Conservation (phyloP, 2,329 filamentous ascomycete genomes). For the Arthrobotrys megalospora region DNA sequence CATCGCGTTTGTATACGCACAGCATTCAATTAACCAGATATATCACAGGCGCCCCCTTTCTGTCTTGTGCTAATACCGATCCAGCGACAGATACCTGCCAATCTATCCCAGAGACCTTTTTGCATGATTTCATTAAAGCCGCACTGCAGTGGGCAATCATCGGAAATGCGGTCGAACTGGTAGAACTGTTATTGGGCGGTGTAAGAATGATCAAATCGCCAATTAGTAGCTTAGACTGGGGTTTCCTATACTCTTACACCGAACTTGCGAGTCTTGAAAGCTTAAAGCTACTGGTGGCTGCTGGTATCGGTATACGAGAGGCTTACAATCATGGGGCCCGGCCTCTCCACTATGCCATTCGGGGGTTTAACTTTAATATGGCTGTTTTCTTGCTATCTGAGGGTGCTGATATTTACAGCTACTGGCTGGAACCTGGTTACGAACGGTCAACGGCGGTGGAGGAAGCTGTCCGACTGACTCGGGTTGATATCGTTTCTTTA, state of each 20-base stretch:
- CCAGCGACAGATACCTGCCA: too few species aligned
- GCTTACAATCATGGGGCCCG: neutral
- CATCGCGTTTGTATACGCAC: too few species aligned
- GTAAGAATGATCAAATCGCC: too few species aligned
- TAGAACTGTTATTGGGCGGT: too few species aligned
- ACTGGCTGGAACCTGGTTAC: neutral
- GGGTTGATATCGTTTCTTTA: slow-evolving; percentile 19
- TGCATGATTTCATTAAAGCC: too few species aligned
- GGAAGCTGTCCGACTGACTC: neutral
- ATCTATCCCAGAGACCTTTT: too few species aligned
- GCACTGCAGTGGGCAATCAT: too few species aligned
- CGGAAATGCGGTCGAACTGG: too few species aligned
- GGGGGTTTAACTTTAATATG: neutral
- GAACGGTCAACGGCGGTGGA: neutral
- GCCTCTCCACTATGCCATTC: neutral
- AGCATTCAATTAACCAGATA: too few species aligned
- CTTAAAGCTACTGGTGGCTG: neutral
- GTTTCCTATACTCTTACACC: neutral
- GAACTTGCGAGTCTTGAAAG: neutral
- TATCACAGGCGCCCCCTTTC: too few species aligned
- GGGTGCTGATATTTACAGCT: slow-evolving; percentile 11
- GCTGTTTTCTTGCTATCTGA: slow-evolving; percentile 9
- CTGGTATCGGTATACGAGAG: neutral
- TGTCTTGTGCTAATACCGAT: too few species aligned
- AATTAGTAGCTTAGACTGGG: too few species aligned